Evolutionary conservation across 2,329 filamentous ascomycete genomes (phyloP).

Genomic region (Pseudohalonectria lignicola): DNA sequence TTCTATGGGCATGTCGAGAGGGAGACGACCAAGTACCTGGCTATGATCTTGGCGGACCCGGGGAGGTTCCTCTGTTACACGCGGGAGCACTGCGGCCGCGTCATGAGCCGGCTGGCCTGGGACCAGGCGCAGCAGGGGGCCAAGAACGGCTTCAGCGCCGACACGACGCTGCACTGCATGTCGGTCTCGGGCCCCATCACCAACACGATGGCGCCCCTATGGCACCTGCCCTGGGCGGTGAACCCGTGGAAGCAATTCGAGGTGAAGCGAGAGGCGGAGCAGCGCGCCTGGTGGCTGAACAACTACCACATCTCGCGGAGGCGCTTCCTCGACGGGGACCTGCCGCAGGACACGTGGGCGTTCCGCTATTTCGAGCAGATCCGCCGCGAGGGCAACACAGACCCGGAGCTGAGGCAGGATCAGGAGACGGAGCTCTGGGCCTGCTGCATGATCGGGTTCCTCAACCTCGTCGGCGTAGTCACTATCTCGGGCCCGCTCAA

Average conservation of each 20-base stretch:
- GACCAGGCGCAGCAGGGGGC: conserved; percentile 35
- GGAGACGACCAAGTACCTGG: conserved; percentile 32
- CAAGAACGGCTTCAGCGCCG: conserved; percentile 32
- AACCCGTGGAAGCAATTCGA: conserved; percentile 39
- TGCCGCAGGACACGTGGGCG: conserved; percentile 34
- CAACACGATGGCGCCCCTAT: conserved; percentile 37
- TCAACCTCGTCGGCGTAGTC: conserved; percentile 38
- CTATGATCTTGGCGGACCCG: conserved; percentile 33
- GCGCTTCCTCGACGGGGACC: conserved; percentile 24
- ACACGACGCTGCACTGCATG: conserved; percentile 36
- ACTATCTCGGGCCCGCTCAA: conserved; percentile 37
- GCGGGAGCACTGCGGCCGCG: conserved; percentile 36
- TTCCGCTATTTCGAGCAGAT: conserved; percentile 36
- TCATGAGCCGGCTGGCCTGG: conserved; percentile 39
- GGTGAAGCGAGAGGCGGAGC: conserved; percentile 27
- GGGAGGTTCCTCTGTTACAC: conserved; percentile 31
- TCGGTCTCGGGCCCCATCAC: conserved; percentile 39
- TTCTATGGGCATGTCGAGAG: conserved; percentile 38
- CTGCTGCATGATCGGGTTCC: conserved; percentile 39
- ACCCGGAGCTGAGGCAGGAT: conserved; percentile 26
- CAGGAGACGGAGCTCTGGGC: conserved; percentile 35
- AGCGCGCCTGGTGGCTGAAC: conserved; percentile 33
- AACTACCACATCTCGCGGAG: conserved; percentile 28
- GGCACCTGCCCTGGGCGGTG: conserved; percentile 28
- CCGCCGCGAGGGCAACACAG: conserved; percentile 23